Evolutionary conservation across 2,329 filamentous ascomycete genomes (phyloP).

Genomic region (Trichophaea hybrida): DNA sequence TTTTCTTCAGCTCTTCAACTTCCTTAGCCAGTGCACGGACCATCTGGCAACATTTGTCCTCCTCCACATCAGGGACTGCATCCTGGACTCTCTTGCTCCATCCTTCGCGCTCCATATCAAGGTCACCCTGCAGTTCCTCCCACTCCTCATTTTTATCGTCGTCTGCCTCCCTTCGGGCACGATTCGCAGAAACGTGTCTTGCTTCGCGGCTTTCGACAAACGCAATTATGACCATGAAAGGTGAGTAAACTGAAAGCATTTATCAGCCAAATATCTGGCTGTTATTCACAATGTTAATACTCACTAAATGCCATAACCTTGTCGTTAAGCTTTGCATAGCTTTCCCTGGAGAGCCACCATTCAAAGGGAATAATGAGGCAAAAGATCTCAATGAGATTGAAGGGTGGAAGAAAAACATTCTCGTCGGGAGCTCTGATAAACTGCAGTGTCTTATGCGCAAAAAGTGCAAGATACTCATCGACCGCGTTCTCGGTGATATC

Average conservation of each 20-base stretch:
- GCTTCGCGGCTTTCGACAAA: slow-evolving; percentile 54
- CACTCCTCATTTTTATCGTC: slow-evolving; percentile 84
- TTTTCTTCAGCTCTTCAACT: slow-evolving; percentile 41
- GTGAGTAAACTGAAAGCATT: slow-evolving; percentile 51
- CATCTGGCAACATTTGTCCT: slow-evolving; percentile 44
- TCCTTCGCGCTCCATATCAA: slow-evolving; percentile 69
- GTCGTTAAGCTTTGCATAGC: slow-evolving; percentile 75
- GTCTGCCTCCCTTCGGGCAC: slow-evolving; percentile 68
- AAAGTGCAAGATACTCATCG: slow-evolving; percentile 89
- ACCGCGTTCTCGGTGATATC: slow-evolving; percentile 86
- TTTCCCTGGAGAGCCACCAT: slow-evolving; percentile 74
- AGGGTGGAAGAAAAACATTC: slow-evolving; percentile 92
- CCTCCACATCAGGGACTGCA: slow-evolving; percentile 68
- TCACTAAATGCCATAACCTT: slow-evolving; percentile 56
- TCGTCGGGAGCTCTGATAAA: slow-evolving; percentile 94
- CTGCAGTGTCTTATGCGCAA: slow-evolving; percentile 87
- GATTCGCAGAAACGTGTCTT: slow-evolving; percentile 53
- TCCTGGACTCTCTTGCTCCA: slow-evolving; percentile 68
- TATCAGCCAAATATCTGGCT: too few species aligned
- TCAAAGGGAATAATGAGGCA: slow-evolving; percentile 66
- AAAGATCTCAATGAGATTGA: slow-evolving; percentile 85
- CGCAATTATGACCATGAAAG: slow-evolving; percentile 65
- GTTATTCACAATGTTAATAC: too few species aligned
- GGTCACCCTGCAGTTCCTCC: slow-evolving; percentile 61
- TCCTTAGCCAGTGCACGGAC: slow-evolving; percentile 55